Conservation (phyloP, 2,329 filamentous ascomycete species). For the Geoglossum cookeanum region DNA sequence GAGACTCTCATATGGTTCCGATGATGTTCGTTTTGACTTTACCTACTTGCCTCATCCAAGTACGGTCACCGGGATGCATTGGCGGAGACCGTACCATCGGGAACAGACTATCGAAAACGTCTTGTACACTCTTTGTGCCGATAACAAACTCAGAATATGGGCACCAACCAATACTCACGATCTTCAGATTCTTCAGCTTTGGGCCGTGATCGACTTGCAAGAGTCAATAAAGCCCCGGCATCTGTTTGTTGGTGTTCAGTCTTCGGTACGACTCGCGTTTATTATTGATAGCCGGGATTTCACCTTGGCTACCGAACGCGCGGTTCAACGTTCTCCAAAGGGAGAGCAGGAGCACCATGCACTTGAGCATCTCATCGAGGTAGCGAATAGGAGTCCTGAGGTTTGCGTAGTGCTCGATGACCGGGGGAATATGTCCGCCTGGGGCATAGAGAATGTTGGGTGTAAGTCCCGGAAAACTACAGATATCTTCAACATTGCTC, state of each 20-base stretch:
- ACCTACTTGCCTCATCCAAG: slow-evolving; percentile 74
- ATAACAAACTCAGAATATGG: slow-evolving; percentile 71
- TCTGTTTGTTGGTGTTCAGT: slow-evolving; percentile 20
- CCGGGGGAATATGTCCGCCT: slow-evolving; percentile 73
- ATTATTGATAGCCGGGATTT: slow-evolving; percentile 72
- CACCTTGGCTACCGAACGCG: slow-evolving; percentile 54
- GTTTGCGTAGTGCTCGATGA: slow-evolving; percentile 73
- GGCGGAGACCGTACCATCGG: slow-evolving; percentile 59
- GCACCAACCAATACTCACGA: slow-evolving; percentile 53
- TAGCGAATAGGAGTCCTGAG: slow-evolving; percentile 72
- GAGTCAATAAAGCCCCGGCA: slow-evolving; percentile 44
- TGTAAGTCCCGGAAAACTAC: slow-evolving; percentile 44
- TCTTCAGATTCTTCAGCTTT: slow-evolving; percentile 55
- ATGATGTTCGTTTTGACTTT: slow-evolving; percentile 76
- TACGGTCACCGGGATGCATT: slow-evolving; percentile 64
- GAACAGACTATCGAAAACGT: slow-evolving; percentile 72
- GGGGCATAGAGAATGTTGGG: slow-evolving; percentile 77
- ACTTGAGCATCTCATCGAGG: slow-evolving; percentile 65
- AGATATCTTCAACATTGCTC: slow-evolving; percentile 70
- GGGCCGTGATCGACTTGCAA: slow-evolving; percentile 60
- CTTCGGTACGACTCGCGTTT: slow-evolving; percentile 46
- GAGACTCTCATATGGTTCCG: slow-evolving; percentile 61
- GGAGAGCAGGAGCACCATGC: slow-evolving; percentile 47
- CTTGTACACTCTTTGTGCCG: slow-evolving; percentile 72
- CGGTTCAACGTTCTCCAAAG: slow-evolving; percentile 42